Evolutionary conservation across 2,329 filamentous ascomycete genomes (phyloP).

Genomic region (Talaromyces sp.): DNA sequence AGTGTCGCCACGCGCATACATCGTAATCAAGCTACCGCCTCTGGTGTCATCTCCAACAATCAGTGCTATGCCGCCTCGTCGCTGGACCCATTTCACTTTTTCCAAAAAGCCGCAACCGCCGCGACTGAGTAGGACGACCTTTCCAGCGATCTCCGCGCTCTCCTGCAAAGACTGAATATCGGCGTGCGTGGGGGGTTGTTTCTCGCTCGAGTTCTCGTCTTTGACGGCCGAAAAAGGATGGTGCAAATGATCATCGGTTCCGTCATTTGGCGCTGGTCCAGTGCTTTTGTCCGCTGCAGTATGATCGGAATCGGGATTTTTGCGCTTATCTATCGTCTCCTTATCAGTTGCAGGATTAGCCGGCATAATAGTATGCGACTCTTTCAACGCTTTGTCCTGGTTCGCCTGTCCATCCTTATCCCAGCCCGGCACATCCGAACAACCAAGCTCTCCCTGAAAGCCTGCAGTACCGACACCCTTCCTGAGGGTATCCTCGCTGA

Average conservation of each 20-base stretch:
- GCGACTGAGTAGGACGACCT: constrained; percentile 85
- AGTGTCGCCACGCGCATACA: constrained; percentile 97
- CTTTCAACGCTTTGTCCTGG: constrained; percentile 25
- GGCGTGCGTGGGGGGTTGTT: constrained; percentile 59
- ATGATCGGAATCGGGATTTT: constrained; percentile 26
- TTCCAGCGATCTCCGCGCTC: constrained; percentile 86
- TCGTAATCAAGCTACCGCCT: constrained; percentile 86
- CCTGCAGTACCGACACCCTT: constrained; percentile 54
- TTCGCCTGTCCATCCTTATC: constrained; percentile 53
- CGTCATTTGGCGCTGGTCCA: constrained; percentile 56
- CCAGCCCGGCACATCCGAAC: constrained; percentile 92
- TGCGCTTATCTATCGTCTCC: constrained; percentile 25
- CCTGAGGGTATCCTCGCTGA: constrained; percentile 72
- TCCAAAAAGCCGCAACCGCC: constrained; percentile 95
- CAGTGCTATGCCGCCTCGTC: constrained; percentile 80
- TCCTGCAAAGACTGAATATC: constrained; percentile 92
- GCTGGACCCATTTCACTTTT: constrained; percentile 95
- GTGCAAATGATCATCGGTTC: constrained; percentile 82
- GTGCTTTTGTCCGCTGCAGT: constrained; percentile 26
- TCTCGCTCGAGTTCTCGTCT: constrained; percentile 36
- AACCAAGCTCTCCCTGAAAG: constrained; percentile 83
- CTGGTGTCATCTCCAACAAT: constrained; percentile 93
- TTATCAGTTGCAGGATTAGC: constrained; percentile 27
- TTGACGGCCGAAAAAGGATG: constrained; percentile 49
- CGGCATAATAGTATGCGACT: constrained; percentile 27